A percentile compares a stretch with the other conserved stretches of the same genome.
These are phyloP conservation scores for Botrytis paeoniae DNA, from an alignment of 2,329 filamentous ascomycete genomes.

Conservation along the genomic window DNA sequence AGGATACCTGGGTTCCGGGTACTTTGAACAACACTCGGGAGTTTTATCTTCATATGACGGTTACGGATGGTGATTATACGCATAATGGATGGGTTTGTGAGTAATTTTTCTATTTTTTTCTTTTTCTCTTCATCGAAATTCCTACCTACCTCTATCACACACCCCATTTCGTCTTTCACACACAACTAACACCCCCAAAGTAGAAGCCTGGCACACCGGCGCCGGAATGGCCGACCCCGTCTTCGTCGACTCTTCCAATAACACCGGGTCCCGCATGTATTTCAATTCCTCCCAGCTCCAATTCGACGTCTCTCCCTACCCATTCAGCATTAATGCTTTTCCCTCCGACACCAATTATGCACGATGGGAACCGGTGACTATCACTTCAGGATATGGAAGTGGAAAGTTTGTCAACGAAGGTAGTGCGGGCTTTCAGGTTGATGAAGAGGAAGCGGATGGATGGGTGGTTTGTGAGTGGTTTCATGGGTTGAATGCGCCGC, in stretches of 20 bases:
- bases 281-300: slow-evolving; percentile 30
- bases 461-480: slow-evolving; percentile 34
- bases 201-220: slow-evolving; percentile 31
- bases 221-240: slow-evolving; percentile 30
- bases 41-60: slow-evolving; percentile 28
- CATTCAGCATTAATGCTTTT: slow-evolving; percentile 25
- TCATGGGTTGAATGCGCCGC: slow-evolving; percentile 30
- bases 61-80: slow-evolving; percentile 18
- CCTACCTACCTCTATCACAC: too few relatives aligned
- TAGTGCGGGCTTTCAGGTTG: slow-evolving; percentile 21
- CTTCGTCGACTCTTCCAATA: slow-evolving; percentile 19
- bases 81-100: slow-evolving; percentile 27
- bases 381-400: slow-evolving; percentile 23
- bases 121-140: accelerated
- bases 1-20: slow-evolving; percentile 23
- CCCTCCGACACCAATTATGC: slow-evolving; percentile 30
- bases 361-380: slow-evolving; percentile 26
- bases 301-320: slow-evolving; percentile 27
- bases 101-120: not conserved
- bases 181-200: slow-evolving; percentile 19
- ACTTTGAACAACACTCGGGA: slow-evolving; percentile 32
- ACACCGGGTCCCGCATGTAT: slow-evolving; percentile 22
- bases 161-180: too few relatives aligned
- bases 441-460: slow-evolving; percentile 26
- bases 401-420: slow-evolving; percentile 22